These are phyloP conservation scores for Theobroma cacao DNA, from an alignment of 345 rosid species.

Conservation along the genomic window DNA sequence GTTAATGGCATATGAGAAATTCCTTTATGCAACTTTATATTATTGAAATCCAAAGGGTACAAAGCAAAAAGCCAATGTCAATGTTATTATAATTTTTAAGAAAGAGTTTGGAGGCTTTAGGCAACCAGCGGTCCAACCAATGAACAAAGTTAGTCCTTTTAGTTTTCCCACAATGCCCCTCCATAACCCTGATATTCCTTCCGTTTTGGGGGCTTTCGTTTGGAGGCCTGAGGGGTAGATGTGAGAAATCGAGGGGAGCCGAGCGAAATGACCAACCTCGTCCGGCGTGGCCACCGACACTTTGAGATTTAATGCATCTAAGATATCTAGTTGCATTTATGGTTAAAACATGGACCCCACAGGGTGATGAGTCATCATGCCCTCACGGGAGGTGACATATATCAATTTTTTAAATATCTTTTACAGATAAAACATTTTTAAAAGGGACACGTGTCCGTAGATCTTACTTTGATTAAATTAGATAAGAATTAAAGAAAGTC, in stretches of 20 bases:
- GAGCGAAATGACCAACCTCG: not conserved
- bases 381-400: not conserved
- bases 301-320: not conserved
- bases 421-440: too few relatives aligned
- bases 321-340: not conserved
- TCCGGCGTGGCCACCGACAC: conserved; percentile 10
- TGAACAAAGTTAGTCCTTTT: not conserved
- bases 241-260: not conserved
- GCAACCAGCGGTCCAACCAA: not conserved
- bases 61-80: not conserved
- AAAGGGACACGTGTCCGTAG: too few relatives aligned
- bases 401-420: not conserved
- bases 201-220: not conserved
- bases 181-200: not conserved
- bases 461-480: too few relatives aligned
- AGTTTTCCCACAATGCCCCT: not conserved
- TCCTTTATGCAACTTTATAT: not conserved
- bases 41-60: not conserved
- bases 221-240: not conserved
- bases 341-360: not conserved
- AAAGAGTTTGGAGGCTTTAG: not conserved
- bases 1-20: not conserved
- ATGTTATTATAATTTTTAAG: not conserved
- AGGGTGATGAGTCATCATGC: not conserved
- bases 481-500: too few relatives aligned